Conservation (phyloP, 176 grass and related monocot species). For the Areca catechu region DNA sequence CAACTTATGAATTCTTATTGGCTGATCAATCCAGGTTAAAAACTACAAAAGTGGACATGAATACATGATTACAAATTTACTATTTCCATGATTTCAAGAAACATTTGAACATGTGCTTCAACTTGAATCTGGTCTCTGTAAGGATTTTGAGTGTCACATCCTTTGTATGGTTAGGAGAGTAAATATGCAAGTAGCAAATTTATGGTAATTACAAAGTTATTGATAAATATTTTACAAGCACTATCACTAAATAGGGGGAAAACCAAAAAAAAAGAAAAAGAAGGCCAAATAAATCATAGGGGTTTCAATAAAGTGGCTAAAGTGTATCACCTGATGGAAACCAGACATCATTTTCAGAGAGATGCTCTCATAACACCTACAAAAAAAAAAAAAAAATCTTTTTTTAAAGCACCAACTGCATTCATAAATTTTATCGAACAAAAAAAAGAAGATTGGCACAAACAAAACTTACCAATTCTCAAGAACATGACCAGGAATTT, state of each 20-base stretch:
- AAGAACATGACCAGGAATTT: constrained; percentile 77
- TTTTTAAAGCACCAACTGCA: background rate
- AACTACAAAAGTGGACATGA: no score
- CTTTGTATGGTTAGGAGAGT: no score
- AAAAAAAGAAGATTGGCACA: background rate
- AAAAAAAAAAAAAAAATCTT: constrained; percentile 18
- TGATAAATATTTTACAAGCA: background rate
- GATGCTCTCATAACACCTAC: constrained; percentile 85
- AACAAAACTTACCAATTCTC: constrained; percentile 65
- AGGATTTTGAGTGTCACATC: no score
- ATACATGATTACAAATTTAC: no score
- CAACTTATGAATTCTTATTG: no score
- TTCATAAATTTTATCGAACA: no score
- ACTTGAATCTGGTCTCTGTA: no score
- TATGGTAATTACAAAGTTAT: background rate
- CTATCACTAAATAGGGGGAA: no score
- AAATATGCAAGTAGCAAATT: constrained; percentile 21
- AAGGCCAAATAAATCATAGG: background rate
- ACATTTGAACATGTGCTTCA: no score
- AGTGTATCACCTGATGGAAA: constrained; percentile 61
- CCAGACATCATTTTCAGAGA: constrained; percentile 98
- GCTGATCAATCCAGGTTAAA: no score
- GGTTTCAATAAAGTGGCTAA: background rate
- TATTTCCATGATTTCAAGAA: no score
- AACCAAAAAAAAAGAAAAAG: no score